Base-by-base conservation (phyloP, 75 land plant genomes). In the Pinus taeda region DNA sequence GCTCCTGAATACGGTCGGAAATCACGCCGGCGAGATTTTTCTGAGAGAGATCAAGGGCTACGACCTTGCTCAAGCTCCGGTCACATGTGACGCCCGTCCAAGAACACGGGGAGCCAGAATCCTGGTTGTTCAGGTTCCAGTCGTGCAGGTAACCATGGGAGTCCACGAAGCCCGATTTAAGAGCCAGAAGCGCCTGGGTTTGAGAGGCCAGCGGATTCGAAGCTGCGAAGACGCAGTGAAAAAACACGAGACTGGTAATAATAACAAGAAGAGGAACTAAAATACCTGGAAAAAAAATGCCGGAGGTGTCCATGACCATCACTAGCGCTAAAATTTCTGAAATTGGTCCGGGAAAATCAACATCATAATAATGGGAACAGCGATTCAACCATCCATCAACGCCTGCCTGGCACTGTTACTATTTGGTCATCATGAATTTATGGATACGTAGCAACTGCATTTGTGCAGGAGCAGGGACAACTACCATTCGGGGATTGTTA, bases 41-140 rank as follows among this genome's bases (percentile, higher is more conserved):
- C 66, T 33, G 42, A 22, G 92, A 90, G 56, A 94, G 83, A 71
- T 88, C 79, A 53, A 93, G 65, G 24, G 73, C 77, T 15, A 81
- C 66, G 20, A 89, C 75, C 21, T 33, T 30, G 65, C 78, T 59
- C 30, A 66, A 64, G 33, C 82, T 79, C 18, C 73, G 20, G 71
- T 73, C 77, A 81, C 94, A 92, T 0, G 60, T 60, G 45, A 90
- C 78, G 20, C 94, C 94, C 4, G 81, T 57, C 90, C 90, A 93
- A 20, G 83, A 74, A 75, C 93, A 93, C 5, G 88, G 89, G 20
- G 73, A 55, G 22, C 77, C 55, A 22, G 70, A 29, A 8, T 39
- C 57, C 26, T 55, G 11, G 6, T 17, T 24, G 65, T 57, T 53
- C 59, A 60, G 21, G 20, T 33, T 30, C 94, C 94, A 92, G 64